Evolutionary conservation across 2,329 filamentous ascomycete genomes (phyloP).

Genomic region (Curvularia spicifera): DNA sequence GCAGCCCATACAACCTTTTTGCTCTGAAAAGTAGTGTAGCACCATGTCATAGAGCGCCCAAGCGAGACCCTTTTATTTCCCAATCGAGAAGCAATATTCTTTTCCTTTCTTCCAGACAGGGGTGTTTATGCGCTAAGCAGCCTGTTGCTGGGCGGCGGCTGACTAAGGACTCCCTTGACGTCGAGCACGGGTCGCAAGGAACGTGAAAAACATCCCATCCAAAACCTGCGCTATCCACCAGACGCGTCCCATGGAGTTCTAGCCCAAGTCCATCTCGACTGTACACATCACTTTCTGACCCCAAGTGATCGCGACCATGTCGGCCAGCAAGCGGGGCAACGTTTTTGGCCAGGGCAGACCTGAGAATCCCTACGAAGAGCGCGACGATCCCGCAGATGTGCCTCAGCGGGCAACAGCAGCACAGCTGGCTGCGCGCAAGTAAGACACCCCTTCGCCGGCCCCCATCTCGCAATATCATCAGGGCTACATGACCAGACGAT

Average conservation of each 20-base stretch:
- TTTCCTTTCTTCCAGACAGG: constrained; percentile 1
- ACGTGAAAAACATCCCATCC: constrained; percentile 20
- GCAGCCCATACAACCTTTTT: background rate
- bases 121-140: background rate
- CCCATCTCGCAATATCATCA: background rate
- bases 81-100: background rate
- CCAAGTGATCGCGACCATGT: constrained; percentile 35
- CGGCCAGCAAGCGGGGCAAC: constrained; percentile 35
- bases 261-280: constrained; percentile 12
- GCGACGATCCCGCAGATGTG: constrained; percentile 51
- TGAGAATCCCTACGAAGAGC: constrained; percentile 38
- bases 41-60: background rate
- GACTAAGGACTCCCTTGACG: constrained; percentile 17
- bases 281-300: constrained; percentile 17
- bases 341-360: constrained; percentile 39
- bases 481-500: background rate
- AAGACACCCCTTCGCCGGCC: constrained; percentile 45
- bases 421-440: constrained; percentile 62
- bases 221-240: constrained; percentile 10
- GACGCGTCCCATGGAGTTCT: constrained; percentile 19
- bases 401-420: constrained; percentile 61
- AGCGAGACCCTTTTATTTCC: constrained; percentile 1
- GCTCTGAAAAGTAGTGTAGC: too few species aligned
- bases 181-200: constrained; percentile 20
- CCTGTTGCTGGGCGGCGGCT: constrained; percentile 14